These are phyloP conservation scores for Echeveria elegans DNA, from an alignment of 164 flowering plant genomes.

Conservation along the genomic window DNA sequence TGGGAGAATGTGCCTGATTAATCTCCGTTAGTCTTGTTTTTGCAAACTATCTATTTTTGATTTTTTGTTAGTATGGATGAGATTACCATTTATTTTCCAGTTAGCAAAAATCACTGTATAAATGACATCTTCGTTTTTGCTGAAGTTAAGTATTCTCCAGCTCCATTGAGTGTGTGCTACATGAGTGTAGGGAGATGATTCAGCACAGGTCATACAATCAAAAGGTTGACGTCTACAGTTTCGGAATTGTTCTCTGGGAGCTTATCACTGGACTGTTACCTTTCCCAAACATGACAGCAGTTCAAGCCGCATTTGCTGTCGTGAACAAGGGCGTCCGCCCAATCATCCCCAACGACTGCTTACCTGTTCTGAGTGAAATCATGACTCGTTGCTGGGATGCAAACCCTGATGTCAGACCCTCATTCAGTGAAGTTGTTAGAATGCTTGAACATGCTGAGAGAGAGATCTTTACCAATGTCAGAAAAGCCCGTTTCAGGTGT, in stretches of 20 bases:
- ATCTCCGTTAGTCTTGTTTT: no score
- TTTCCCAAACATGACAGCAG: conserved; percentile 7
- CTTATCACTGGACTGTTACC: conserved; percentile 1
- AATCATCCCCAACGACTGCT: conserved; percentile 7
- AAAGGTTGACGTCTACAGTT: background rate
- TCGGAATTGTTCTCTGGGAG: conserved; percentile 5
- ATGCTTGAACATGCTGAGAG: conserved; percentile 5
- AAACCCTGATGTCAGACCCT: background rate
- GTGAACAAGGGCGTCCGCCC: conserved; percentile 6
- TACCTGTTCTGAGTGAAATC: background rate
- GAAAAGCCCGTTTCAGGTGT: conserved; percentile 4
- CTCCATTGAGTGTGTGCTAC: background rate
- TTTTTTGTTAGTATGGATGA: no score
- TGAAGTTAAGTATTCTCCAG: background rate
- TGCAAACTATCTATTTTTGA: no score
- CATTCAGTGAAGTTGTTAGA: conserved; percentile 3
- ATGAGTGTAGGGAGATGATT: conserved; percentile 6
- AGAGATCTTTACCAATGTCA: background rate
- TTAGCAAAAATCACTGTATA: background rate
- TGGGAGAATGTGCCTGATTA: no score
- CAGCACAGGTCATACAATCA: conserved; percentile 6
- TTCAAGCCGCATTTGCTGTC: conserved; percentile 4
- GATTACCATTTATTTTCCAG: background rate
- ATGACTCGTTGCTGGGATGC: conserved; percentile 7
- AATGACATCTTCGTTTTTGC: background rate